Evolutionary conservation across 2,329 filamentous ascomycete species (phyloP), one percentile per base, ranked within the genome.

Genomic region (Fusarium armeniacum): DNA sequence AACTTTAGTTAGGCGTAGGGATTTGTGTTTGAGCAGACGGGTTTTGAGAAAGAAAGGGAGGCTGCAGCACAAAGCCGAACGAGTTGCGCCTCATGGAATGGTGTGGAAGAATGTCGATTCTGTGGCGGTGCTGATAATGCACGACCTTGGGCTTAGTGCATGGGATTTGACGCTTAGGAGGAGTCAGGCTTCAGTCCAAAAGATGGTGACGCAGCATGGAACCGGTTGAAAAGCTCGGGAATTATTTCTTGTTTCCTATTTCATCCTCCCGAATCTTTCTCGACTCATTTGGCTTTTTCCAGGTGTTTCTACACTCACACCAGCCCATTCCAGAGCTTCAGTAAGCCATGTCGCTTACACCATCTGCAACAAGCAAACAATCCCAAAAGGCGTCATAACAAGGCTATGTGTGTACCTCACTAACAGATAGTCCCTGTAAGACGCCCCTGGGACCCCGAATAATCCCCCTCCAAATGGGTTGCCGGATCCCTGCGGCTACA

Each of bases 11-110:
- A 63, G 64, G 55, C 67, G 61, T 70, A 71, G 54, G 61, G 55
- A 59, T 9, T 51, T 69, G 62, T 59, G 62, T 72, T 71, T 62
- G 65, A 69, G 70, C 62, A 70, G 67, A 71, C 58, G 57, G 66
- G 47, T 73, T 75, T 74, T 75, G 73, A 75, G 76, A 73, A 73
- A 70, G 67, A 66, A 67, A 72, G 71, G 73, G 70, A 71, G 74
- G 73, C 75, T 77, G 73, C 74, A 78, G 56, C 54, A 64, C 58
- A 62, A 66, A 73, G 75, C 70, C 64, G 73, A 69, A 69, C 69
- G 70, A 70, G 71, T 64, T 78, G 77, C 79, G 79, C 78, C 79
- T 79, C 80, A 81, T 81, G 79, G 80, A 81, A 81, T 64, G 76
- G 74, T 75, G 78, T 81, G 74, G 80, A 81, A 81, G 79, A 78